Conservation (phyloP, 345 rosid species). For the Mallotus nudiflorus region DNA sequence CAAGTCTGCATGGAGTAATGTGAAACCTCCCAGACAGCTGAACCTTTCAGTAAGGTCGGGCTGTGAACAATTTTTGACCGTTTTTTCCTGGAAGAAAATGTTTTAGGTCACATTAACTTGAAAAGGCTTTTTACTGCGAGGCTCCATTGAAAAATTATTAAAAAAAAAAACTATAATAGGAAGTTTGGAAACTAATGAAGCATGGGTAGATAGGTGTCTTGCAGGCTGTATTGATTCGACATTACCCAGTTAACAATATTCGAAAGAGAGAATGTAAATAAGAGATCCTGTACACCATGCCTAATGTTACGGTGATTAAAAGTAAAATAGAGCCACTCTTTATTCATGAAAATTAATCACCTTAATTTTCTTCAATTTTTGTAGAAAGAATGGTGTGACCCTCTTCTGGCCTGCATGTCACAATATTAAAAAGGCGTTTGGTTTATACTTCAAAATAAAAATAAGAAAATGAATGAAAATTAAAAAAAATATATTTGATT, state of each 20-base stretch:
- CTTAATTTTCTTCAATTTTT: constrained; percentile 8
- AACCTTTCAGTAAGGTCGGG: not conserved
- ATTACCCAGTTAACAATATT: constrained; percentile 16
- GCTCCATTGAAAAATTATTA: too few relatives aligned
- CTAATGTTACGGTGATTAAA: constrained; percentile 29
- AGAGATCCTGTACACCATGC: constrained; percentile 36
- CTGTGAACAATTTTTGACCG: not conserved
- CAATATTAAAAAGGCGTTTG: too few relatives aligned
- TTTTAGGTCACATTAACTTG: too few relatives aligned
- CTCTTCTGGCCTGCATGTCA: constrained; percentile 84
- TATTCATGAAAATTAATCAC: constrained; percentile 26
- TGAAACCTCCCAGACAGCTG: too few relatives aligned
- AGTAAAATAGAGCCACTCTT: constrained; percentile 18
- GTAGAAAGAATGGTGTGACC: constrained; percentile 66
- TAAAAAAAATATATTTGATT: too few relatives aligned
- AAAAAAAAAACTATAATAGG: not conserved
- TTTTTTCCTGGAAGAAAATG: too few relatives aligned
- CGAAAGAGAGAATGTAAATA: constrained; percentile 22
- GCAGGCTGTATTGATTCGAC: constrained; percentile 9
- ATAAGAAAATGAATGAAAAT: too few relatives aligned
- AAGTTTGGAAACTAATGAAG: not conserved
- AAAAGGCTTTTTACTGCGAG: too few relatives aligned
- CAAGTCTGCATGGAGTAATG: too few relatives aligned
- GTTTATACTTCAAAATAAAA: too few relatives aligned
- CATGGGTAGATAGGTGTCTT: constrained; percentile 4